These are phyloP conservation scores for Phoma herbarum DNA, from an alignment of 2,329 filamentous ascomycete species.

Conservation along the genomic window DNA sequence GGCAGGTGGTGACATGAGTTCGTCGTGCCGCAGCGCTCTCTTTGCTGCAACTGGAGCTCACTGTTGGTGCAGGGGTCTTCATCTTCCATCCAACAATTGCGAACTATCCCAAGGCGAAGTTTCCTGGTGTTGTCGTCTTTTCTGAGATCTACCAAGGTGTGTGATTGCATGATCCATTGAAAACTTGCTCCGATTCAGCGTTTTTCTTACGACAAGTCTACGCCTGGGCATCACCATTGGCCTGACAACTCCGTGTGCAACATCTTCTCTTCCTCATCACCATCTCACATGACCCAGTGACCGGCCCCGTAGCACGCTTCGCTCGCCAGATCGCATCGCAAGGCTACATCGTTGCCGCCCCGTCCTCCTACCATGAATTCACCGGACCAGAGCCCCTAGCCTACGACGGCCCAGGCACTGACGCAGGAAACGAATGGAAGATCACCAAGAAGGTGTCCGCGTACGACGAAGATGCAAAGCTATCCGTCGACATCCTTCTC, in stretches of 20 bases:
- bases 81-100: slow-evolving; percentile 86
- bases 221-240: neutral
- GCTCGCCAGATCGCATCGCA: slow-evolving; percentile 90
- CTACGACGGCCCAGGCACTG: slow-evolving; percentile 88
- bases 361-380: slow-evolving; percentile 94
- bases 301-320: slow-evolving; percentile 87
- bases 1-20: slow-evolving; percentile 68
- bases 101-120: slow-evolving; percentile 87
- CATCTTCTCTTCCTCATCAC: neutral
- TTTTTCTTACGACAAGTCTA: neutral
- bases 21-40: neutral
- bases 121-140: slow-evolving; percentile 87
- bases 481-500: slow-evolving; percentile 54
- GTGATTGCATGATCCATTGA: neutral
- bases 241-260: neutral
- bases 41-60: neutral
- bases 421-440: slow-evolving; percentile 87
- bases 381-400: slow-evolving; percentile 81
- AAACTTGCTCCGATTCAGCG: neutral
- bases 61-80: slow-evolving; percentile 73
- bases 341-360: slow-evolving; percentile 91
- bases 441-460: slow-evolving; percentile 83
- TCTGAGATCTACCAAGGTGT: slow-evolving; percentile 95
- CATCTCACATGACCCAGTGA: slow-evolving; percentile 62
- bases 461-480: slow-evolving; percentile 72